A percentile compares a stretch with the other conserved stretches of the same genome.
Conservation (phyloP, 2,329 filamentous ascomycete genomes). For the Zelopaecilomyces penicillatus region DNA sequence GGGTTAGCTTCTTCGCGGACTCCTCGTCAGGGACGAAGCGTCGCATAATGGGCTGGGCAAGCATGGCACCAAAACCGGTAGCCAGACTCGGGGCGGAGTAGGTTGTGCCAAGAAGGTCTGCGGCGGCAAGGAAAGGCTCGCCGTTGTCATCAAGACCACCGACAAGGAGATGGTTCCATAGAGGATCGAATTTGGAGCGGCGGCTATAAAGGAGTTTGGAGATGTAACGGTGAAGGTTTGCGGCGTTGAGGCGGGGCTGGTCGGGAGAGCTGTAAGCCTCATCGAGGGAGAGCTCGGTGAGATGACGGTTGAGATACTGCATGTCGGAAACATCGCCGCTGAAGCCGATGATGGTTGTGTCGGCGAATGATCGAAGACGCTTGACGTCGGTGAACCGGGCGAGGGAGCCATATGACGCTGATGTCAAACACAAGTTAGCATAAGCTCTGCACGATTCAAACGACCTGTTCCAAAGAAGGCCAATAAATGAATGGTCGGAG, state of each 20-base stretch:
- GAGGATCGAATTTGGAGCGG: conserved; percentile 88
- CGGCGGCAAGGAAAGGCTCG: conserved; percentile 82
- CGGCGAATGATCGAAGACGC: conserved; percentile 83
- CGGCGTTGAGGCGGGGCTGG: conserved; percentile 60
- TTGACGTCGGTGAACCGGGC: conserved; percentile 96
- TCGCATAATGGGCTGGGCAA: conserved; percentile 87
- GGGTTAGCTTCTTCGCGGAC: conserved; percentile 59
- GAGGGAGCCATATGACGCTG: conserved; percentile 94
- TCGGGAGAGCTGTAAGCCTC: conserved; percentile 65
- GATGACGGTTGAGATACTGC: conserved; percentile 93
- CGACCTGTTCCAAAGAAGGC: no score
- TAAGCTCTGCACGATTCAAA: background rate
- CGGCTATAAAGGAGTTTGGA: conserved; percentile 94
- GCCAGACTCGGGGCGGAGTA: conserved; percentile 83
- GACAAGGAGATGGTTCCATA: conserved; percentile 94
- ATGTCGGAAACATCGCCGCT: conserved; percentile 97
- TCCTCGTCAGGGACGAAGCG: conserved; percentile 77
- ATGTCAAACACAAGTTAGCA: background rate
- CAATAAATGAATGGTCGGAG: no score
- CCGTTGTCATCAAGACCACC: conserved; percentile 74
- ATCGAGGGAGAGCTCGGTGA: conserved; percentile 72
- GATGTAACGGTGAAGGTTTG: conserved; percentile 94
- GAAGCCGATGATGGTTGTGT: conserved; percentile 79
- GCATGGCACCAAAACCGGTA: conserved; percentile 86
- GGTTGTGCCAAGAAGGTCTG: conserved; percentile 87